phyloP scores from a whole-genome alignment of 495 filamentous ascomycete species.

The Glonium stellatum region DNA sequence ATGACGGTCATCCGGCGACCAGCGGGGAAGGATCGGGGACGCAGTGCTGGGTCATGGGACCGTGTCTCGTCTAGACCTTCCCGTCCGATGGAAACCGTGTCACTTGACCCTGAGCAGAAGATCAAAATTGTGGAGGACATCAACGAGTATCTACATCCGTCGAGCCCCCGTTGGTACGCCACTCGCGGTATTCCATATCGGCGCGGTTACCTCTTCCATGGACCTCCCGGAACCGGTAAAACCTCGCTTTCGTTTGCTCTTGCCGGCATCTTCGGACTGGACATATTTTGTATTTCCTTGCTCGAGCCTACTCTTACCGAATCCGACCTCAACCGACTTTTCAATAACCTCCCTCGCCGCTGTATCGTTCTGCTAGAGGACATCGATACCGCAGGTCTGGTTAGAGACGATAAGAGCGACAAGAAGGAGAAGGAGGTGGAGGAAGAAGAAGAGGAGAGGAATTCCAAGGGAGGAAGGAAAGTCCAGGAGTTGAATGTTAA shows the following conservation, averaged over 20 bases:
- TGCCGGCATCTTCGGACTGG: slow-evolving; percentile 63
- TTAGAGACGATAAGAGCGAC: slow-evolving; percentile 40
- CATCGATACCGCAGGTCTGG: slow-evolving; percentile 66
- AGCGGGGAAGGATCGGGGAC: slow-evolving; percentile 33
- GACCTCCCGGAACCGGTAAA: slow-evolving; percentile 40
- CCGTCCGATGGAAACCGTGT: slow-evolving; percentile 74
- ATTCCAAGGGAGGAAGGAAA: slow-evolving; percentile 9
- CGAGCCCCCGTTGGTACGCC: slow-evolving; percentile 66
- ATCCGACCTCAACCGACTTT: slow-evolving; percentile 61
- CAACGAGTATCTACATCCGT: slow-evolving; percentile 77
- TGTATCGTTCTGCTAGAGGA: slow-evolving; percentile 72
- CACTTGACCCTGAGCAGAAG: slow-evolving; percentile 71
- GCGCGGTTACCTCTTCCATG: slow-evolving; percentile 40
- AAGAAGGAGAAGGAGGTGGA: slow-evolving; percentile 7
- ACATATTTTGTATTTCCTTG: slow-evolving; percentile 63
- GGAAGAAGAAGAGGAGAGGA: slow-evolving; percentile 4
- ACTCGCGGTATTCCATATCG: slow-evolving; percentile 50
- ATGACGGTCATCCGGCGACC: slow-evolving; percentile 49
- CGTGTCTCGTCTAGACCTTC: slow-evolving; percentile 63
- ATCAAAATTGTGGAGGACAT: slow-evolving; percentile 66
- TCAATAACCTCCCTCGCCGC: slow-evolving; percentile 57
- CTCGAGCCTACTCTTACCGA: slow-evolving; percentile 60
- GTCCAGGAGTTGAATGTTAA: neutral
- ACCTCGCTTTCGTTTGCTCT: slow-evolving; percentile 49
- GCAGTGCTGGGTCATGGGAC: slow-evolving; percentile 47